phyloP scores from a whole-genome alignment of 768 basidiomycete genomes.

The Mycena amicta region DNA sequence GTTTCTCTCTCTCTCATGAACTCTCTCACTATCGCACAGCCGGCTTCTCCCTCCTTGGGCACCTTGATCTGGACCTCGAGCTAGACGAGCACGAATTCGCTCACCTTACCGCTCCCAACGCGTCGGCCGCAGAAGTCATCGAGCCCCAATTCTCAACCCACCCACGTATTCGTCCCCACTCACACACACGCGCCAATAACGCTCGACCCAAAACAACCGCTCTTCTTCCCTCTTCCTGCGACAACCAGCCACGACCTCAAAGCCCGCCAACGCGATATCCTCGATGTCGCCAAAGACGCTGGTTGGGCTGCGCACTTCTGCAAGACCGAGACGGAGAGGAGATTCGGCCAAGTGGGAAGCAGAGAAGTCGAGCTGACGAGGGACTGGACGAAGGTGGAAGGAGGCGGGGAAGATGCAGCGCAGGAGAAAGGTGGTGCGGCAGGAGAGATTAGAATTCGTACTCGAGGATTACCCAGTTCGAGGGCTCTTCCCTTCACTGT shows the following conservation, averaged over 20 bases:
- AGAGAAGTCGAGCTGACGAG: conserved; percentile 63
- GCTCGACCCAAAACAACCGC: conserved; percentile 54
- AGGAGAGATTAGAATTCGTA: background rate
- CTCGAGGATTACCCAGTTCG: no score
- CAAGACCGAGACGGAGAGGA: conserved; percentile 58
- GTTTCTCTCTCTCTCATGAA: no score
- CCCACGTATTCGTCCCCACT: conserved; percentile 14
- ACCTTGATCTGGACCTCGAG: conserved; percentile 75
- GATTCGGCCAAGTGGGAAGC: conserved; percentile 71
- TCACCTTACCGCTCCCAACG: conserved; percentile 12
- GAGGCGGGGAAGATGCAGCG: conserved; percentile 72
- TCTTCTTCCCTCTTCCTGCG: conserved; percentile 62
- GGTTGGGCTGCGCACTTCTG: conserved; percentile 58
- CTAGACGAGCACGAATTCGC: conserved; percentile 41
- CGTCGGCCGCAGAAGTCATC: conserved; percentile 35
- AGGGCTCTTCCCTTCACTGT: no score
- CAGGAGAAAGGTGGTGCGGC: conserved; percentile 39
- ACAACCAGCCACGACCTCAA: conserved; percentile 27
- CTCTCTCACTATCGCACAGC: conserved; percentile 1
- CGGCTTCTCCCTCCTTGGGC: conserved; percentile 79
- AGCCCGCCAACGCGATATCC: conserved; percentile 45
- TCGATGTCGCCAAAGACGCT: conserved; percentile 50
- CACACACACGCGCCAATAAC: conserved; percentile 28
- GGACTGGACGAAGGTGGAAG: conserved; percentile 76
- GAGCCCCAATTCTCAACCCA: conserved; percentile 24